Base-by-base conservation (phyloP, 805 yeast species). In the Komagataella pseudopastoris region DNA sequence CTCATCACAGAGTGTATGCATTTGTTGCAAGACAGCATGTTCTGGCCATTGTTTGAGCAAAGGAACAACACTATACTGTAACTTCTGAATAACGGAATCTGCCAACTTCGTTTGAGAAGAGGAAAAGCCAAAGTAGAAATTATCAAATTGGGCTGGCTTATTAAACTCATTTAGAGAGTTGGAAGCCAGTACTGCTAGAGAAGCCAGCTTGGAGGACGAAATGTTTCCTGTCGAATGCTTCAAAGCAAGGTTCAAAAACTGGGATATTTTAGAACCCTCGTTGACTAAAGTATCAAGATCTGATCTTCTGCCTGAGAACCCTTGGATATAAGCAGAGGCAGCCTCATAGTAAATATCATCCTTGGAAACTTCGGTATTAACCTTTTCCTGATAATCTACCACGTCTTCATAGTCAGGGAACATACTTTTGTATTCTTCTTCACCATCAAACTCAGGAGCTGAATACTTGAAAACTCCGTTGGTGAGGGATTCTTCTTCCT, bases 341-440 rank as follows among this genome's bases (percentile, higher is more conserved):
- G 86, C 60, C 3, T 63, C 54, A 50, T 64, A 71, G 58, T 81
- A 76, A 16, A 72, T 58, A 0, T 74, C 78, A 14, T 76, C 80
- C n/a, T 60, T 57, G n/a, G 46, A 51, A 2, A 51, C 56, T 3
- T 46, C 56, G 46, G 50, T 54, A 23, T 51, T 44, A 1, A 44
- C 56, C 4, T 56, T 67, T 18, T 52, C 62, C 2, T 63, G 63
- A 14, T 63, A 54, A 23, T 75, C 76, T 50, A 80, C 61, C 4
- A 79, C 75, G 7, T 84, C 86, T 49, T 86, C 95, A 56, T 79
- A 88, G 61, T 88, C 96, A 0, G 97, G 97, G 74, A 91, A 91
- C 67, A 90, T 63, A n/a, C 60, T 61, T 58, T 69, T 76, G 68
- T 90, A 88, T 51, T 90, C 97, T n/a, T 75, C 80, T 56, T 88